Evolutionary conservation across 352 stramenopile genomes (phyloP).

Genomic region (Phytophthora rubi): DNA sequence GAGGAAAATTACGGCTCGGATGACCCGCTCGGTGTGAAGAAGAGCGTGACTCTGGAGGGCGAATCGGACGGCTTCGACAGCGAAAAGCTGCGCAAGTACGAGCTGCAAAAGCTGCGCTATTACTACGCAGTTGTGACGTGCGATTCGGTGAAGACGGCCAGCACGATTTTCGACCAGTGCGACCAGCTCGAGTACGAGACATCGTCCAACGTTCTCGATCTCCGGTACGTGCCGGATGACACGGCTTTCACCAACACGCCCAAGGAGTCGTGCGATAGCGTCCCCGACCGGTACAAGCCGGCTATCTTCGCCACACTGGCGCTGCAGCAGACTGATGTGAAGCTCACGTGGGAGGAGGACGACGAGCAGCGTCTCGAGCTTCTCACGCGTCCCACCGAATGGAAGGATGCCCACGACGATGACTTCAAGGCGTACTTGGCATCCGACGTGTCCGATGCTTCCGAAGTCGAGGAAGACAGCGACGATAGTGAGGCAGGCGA

Average conservation of each 20-base stretch:
- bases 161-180: slow-evolving; percentile 94
- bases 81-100: slow-evolving; percentile 96
- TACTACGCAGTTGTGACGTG: slow-evolving; percentile 98
- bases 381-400: slow-evolving; percentile 72
- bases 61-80: slow-evolving; percentile 88
- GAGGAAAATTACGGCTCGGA: slow-evolving; percentile 73
- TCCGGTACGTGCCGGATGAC: slow-evolving; percentile 94
- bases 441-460: slow-evolving; percentile 78
- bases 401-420: slow-evolving; percentile 90
- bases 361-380: slow-evolving; percentile 91
- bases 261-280: slow-evolving; percentile 80
- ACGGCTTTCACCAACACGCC: slow-evolving; percentile 88
- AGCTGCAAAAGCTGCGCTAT: slow-evolving; percentile 98
- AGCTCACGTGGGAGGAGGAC: slow-evolving; percentile 96
- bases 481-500: slow-evolving; percentile 46
- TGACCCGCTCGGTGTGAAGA: slow-evolving; percentile 74
- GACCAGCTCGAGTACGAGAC: slow-evolving; percentile 98
- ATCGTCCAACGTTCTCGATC: slow-evolving; percentile 94
- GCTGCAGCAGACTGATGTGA: slow-evolving; percentile 93
- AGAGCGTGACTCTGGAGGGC: slow-evolving; percentile 58
- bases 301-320: slow-evolving; percentile 94
- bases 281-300: slow-evolving; percentile 95
- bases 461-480: slow-evolving; percentile 51
- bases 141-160: slow-evolving; percentile 90
- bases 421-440: slow-evolving; percentile 96